A percentile compares a stretch with the other conserved stretches of the same genome.
These are phyloP conservation scores for Cercospora sp. DNA, from an alignment of 2,329 filamentous ascomycete genomes.

Conservation along the genomic window DNA sequence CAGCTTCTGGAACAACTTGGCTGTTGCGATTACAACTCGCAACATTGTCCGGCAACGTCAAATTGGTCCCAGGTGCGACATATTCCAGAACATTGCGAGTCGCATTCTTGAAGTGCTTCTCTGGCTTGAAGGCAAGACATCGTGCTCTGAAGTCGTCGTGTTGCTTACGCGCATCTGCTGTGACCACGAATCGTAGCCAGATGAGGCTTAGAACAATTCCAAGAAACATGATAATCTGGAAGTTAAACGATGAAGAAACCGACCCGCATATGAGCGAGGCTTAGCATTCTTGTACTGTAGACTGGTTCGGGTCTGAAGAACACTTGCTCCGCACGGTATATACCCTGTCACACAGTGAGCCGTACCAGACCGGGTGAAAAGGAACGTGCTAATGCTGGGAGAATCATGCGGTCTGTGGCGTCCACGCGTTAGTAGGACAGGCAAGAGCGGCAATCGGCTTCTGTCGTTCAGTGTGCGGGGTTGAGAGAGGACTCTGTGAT, in stretches of 20 bases:
- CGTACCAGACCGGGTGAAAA: neutral
- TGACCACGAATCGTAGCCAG: neutral
- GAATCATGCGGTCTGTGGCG: neutral
- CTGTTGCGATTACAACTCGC: neutral
- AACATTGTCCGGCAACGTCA: neutral
- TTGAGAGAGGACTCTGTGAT: neutral
- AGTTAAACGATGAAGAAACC: neutral
- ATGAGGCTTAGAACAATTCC: neutral
- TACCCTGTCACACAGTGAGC: neutral
- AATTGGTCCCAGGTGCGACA: neutral
- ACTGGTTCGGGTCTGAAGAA: neutral
- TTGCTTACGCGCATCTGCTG: neutral
- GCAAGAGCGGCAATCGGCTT: neutral
- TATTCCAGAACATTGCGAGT: neutral
- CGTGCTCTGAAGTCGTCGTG: neutral
- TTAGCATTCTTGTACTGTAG: neutral
- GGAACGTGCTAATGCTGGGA: neutral
- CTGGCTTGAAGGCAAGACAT: slow-evolving; percentile 34
- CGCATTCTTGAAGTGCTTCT: neutral
- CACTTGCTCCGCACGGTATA: neutral
- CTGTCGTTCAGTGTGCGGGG: neutral
- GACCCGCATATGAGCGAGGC: neutral
- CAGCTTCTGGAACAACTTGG: neutral
- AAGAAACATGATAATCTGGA: neutral
- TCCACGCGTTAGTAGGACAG: neutral